Evolutionary conservation across 805 yeast species (phyloP).

Genomic region (Lipomyces starkeyi): DNA sequence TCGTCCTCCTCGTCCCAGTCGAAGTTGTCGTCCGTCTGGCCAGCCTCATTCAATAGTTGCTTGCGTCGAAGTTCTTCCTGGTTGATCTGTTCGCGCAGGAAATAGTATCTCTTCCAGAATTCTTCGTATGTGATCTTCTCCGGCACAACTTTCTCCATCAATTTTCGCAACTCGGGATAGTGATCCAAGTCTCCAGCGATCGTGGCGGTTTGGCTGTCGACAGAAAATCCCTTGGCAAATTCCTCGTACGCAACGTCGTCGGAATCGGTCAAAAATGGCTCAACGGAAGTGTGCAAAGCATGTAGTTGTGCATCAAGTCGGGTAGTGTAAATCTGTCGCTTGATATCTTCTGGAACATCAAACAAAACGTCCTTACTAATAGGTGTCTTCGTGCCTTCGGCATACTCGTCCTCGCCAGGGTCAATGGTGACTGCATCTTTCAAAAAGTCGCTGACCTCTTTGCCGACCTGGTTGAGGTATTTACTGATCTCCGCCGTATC

Average conservation of each 20-base stretch:
- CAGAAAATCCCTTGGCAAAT: constrained; percentile 51
- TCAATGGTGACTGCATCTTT: constrained; percentile 49
- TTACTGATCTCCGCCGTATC: constrained; percentile 78
- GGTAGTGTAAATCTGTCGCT: constrained; percentile 41
- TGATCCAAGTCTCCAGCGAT: constrained; percentile 55
- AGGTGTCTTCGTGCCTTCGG: not conserved
- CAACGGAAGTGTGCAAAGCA: constrained; percentile 58
- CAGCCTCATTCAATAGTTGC: constrained; percentile 55
- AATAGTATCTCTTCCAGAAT: constrained; percentile 80
- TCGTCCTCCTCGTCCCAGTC: constrained; percentile 50
- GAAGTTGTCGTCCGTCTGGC: constrained; percentile 55
- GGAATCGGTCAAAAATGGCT: constrained; percentile 50
- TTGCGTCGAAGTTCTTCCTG: constrained; percentile 71
- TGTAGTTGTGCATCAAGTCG: constrained; percentile 69
- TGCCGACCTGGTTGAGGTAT: constrained; percentile 64
- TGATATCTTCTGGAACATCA: constrained; percentile 30
- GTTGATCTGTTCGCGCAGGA: constrained; percentile 57
- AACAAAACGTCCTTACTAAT: constrained; percentile 30
- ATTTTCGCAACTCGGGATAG: constrained; percentile 57
- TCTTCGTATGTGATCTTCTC: constrained; percentile 58
- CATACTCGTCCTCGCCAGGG: constrained; percentile 28
- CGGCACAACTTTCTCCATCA: constrained; percentile 73
- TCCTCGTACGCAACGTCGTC: constrained; percentile 47
- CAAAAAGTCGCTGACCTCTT: constrained; percentile 52
- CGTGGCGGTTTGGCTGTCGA: constrained; percentile 57